Evolutionary conservation across 208 protist genomes (phyloP).

Genomic region (Leishmania martiniquensis): DNA sequence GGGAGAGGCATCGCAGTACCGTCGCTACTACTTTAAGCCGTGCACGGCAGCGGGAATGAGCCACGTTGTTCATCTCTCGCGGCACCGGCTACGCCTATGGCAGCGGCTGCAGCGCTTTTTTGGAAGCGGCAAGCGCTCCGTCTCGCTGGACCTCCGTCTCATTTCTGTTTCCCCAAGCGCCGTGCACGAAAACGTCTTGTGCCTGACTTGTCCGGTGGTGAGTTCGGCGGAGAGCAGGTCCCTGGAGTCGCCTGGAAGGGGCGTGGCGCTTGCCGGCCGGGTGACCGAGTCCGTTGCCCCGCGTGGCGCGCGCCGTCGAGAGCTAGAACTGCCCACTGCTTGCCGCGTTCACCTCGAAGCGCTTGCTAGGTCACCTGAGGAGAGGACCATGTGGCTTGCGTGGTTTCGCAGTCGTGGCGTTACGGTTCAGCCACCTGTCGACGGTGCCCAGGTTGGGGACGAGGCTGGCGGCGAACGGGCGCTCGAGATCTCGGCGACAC

Average conservation of each 20-base stretch:
- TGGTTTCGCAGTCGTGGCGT: constrained; percentile 11
- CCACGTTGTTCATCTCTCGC: constrained; percentile 20
- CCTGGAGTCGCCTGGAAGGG: constrained; percentile 5
- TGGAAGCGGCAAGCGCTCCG: constrained; percentile 11
- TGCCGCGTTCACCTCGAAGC: constrained; percentile 24
- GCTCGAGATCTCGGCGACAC: not conserved
- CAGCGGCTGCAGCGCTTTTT: constrained; percentile 22
- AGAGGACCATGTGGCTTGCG: constrained; percentile 24
- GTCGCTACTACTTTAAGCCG: constrained; percentile 26
- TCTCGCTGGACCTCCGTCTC: constrained; percentile 18
- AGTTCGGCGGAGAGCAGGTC: constrained; percentile 16
- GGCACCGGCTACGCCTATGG: constrained; percentile 24
- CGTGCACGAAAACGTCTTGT: constrained; percentile 21
- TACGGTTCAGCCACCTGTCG: not conserved
- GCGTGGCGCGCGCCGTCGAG: constrained; percentile 12
- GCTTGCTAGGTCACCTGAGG: constrained; percentile 15
- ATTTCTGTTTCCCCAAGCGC: constrained; percentile 25
- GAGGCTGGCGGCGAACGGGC: not conserved
- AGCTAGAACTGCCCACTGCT: constrained; percentile 17
- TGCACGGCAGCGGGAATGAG: not conserved
- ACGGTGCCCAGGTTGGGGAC: constrained; percentile 5
- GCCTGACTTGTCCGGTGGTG: constrained; percentile 11
- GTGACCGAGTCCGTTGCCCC: constrained; percentile 4
- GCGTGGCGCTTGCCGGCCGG: not conserved
- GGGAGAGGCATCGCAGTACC: constrained; percentile 16